phyloP scores from a whole-genome alignment of 345 rosid genomes.

The Anastatica hierochuntica region DNA sequence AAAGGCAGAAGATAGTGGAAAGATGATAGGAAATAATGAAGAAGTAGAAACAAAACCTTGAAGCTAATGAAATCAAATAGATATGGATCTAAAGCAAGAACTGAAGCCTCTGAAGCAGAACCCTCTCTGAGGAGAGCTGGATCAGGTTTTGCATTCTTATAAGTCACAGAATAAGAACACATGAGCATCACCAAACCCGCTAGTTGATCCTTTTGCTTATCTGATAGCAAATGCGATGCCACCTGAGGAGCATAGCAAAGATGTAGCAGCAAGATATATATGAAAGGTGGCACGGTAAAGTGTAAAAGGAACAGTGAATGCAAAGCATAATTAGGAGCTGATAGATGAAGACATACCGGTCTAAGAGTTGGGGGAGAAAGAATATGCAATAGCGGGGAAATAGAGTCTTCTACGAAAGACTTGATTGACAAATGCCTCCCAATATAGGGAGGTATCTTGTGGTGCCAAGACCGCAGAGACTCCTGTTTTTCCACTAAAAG shows the following conservation, averaged over 20 bases:
- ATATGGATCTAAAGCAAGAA: constrained; percentile 67
- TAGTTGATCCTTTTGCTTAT: constrained; percentile 59
- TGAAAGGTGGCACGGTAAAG: too few species aligned
- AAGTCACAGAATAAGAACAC: constrained; percentile 67
- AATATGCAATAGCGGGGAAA: constrained; percentile 68
- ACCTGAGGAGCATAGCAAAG: constrained; percentile 41
- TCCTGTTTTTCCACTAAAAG: constrained; percentile 55
- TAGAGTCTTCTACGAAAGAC: constrained; percentile 61
- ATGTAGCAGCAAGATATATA: too few species aligned
- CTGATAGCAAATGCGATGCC: constrained; percentile 69
- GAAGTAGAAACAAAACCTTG: constrained; percentile 44
- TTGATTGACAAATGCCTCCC: constrained; percentile 72
- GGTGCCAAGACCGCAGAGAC: constrained; percentile 60
- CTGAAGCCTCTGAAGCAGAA: constrained; percentile 37
- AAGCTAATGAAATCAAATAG: constrained; percentile 53
- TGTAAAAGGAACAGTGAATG: neutral
- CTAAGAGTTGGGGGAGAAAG: constrained; percentile 74
- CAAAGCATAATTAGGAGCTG: neutral
- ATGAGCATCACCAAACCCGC: constrained; percentile 52
- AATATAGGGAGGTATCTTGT: constrained; percentile 59
- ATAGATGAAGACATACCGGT: constrained; percentile 44
- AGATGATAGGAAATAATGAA: constrained; percentile 6
- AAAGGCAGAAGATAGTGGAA: constrained; percentile 3
- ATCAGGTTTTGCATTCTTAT: constrained; percentile 47
- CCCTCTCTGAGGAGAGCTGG: constrained; percentile 36